Evolutionary conservation across 2,329 filamentous ascomycete species (phyloP).

Genomic region (Talaromyces piceae): DNA sequence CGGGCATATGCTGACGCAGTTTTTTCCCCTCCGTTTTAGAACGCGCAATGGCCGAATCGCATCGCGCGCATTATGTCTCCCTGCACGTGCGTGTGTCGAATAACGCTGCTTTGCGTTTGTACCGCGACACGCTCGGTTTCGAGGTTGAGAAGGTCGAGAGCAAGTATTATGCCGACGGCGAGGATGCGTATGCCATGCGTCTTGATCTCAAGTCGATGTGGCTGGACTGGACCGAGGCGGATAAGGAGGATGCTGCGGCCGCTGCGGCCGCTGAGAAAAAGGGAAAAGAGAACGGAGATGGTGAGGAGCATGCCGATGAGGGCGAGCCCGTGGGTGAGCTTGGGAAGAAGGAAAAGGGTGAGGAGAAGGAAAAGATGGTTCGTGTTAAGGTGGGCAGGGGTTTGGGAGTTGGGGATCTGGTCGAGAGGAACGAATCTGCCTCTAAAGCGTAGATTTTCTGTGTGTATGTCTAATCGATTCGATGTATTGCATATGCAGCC

Average conservation of each 20-base stretch:
- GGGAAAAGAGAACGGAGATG: conserved; percentile 20
- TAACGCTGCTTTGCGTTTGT: conserved; percentile 80
- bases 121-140: conserved; percentile 87
- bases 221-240: conserved; percentile 42
- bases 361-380: conserved; percentile 55
- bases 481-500: neutral
- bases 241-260: conserved; percentile 24
- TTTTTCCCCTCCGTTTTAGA: conserved; percentile 44
- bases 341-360: conserved; percentile 39
- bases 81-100: conserved; percentile 95
- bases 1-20: no score
- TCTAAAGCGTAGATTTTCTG: neutral
- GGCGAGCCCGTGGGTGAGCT: conserved; percentile 63
- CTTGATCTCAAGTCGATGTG: conserved; percentile 60
- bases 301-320: conserved; percentile 46
- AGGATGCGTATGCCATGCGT: conserved; percentile 92
- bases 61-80: conserved; percentile 83
- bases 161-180: conserved; percentile 77
- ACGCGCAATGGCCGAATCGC: conserved; percentile 94
- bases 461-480: neutral
- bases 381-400: conserved; percentile 79
- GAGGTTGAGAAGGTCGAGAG: conserved; percentile 61
- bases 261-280: conserved; percentile 22
- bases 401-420: conserved; percentile 63
- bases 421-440: conserved; percentile 40